Base-by-base conservation (phyloP, 495 filamentous ascomycete genomes). In the Aspergillus ostianus region DNA sequence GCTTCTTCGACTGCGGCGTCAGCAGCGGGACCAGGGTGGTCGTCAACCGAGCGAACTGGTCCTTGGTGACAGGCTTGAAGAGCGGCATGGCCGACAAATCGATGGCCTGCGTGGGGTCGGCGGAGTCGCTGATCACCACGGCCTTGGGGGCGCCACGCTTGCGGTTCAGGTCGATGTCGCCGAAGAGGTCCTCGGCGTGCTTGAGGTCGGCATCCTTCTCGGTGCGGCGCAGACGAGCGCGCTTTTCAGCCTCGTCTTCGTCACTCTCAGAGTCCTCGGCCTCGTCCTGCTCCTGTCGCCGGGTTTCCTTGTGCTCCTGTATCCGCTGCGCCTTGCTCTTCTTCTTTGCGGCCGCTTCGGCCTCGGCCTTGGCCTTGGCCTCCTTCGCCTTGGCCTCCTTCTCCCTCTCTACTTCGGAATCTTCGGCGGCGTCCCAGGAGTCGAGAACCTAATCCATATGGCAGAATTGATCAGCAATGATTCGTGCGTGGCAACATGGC, bases 391-490 rank as follows among this genome's bases (percentile, higher is more conserved):
- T 90, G 77, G 89, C 91, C 21, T 84, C 90, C 80, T 97, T 98
- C 74, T 97, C 92, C 63, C 91, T 90, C 79, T 99, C 95, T 54
- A 87, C 93, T 67, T 99, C 95, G 53, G 91, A 95, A 78, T 99
- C 95, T 67, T 97, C 94, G 58, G 90, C 94, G 46, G 91, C 93
- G 64, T 97, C 92, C 95, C 95, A 99, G 20, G 91, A 93, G 49
- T 99, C 95, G 58, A 97, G 84, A 57, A 97, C 91, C 90, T 96
- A 59, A 21, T 53, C 8, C 18, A 56, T 5, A 29, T 56, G 23
- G 29, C 21, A 32, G 20, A 17, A 13, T 41, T 10, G 10, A 17
- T 41, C 10, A 41, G 36, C 13, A 41, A 41, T 4, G 36, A 4
- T 17, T 41, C 13, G 36, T 41, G 3, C 2, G 15, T 23, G 6